Base-by-base conservation (phyloP, 2,329 filamentous ascomycete species). In the Grosmannia serpens region DNA sequence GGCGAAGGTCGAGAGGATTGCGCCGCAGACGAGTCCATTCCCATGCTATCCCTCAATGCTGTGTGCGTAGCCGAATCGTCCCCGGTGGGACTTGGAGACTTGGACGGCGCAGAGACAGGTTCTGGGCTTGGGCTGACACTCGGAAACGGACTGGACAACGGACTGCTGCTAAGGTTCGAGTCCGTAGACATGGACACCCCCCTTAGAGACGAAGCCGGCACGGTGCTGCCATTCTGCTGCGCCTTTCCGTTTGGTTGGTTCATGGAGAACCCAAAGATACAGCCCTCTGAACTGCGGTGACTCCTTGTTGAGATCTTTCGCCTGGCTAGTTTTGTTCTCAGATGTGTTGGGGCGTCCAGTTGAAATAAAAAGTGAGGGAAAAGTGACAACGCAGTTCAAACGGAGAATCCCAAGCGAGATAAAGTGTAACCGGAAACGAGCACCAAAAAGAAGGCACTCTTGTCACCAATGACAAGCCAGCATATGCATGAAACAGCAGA, bases 41-140 rank as follows among this genome's bases (percentile, higher is more conserved):
- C 38, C 15, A 20, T 6, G 51, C 17, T 27, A 17, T 15, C 10
- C 24, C 10, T 3, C 41, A 33, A 17, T 17, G 9, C 10, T 15
- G 35, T 29, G 7, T 8, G 24, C 41, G 17, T 22, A 11, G 8
- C 33, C 17, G 8, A 17, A 2, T 51, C n/a, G 5, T 22, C 22
- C 27, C 44, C 22, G n/a, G 44, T 31, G 20, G 35, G 17, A 26
- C 4, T 46, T 20, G 35, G 27, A 8, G 11, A 26, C 20, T 29
- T 33, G 2, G 26, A 17, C 17, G 49, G 38, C 1, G 38, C 13
- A 10, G 20, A 11, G 7, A 27, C 27, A 24, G 27, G 13, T 13
- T 53, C 51, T 15, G 58, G 47, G 11, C 56, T 60, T 1, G 62
- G 31, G n/a, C 62, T 63, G 24, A 62, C 47, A 31, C 61, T 62